Conservation (phyloP, 768 basidiomycete genomes). For the Tricholoma sp. region DNA sequence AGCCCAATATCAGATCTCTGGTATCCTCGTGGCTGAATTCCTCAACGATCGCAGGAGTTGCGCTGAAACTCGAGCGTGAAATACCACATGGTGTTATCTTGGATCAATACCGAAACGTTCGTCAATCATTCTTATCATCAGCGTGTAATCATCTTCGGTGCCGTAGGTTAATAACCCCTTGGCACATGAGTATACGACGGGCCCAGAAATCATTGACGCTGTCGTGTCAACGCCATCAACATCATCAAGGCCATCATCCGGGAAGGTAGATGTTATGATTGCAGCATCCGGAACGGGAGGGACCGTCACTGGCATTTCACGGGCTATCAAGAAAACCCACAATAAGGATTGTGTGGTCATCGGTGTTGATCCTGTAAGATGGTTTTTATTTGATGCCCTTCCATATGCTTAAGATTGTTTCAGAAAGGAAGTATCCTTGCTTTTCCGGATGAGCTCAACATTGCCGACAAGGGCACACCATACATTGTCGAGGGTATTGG, state of each 20-base stretch:
- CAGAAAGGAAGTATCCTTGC: slow-evolving; percentile 90
- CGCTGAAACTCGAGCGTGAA: slow-evolving; percentile 64
- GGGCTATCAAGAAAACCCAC: slow-evolving; percentile 73
- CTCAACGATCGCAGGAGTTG: slow-evolving; percentile 85
- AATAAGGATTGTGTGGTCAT: slow-evolving; percentile 71
- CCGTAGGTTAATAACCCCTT: slow-evolving; percentile 74
- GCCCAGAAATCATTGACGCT: slow-evolving; percentile 85
- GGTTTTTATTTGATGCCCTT: background rate
- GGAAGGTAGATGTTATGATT: slow-evolving; percentile 75
- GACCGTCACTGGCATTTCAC: slow-evolving; percentile 83
- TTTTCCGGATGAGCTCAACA: slow-evolving; percentile 59
- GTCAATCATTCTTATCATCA: slow-evolving; percentile 17
- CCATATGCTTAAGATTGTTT: slow-evolving; percentile 7
- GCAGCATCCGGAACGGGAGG: slow-evolving; percentile 94
- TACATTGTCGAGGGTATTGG: slow-evolving; percentile 97
- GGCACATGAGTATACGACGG: slow-evolving; percentile 88
- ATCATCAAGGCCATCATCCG: slow-evolving; percentile 50
- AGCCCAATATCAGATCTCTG: slow-evolving; percentile 26
- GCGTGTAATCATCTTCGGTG: slow-evolving; percentile 7
- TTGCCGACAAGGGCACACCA: slow-evolving; percentile 36
- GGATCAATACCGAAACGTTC: slow-evolving; percentile 82
- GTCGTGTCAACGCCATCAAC: slow-evolving; percentile 63
- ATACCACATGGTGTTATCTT: slow-evolving; percentile 87
- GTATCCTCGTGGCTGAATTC: slow-evolving; percentile 78
- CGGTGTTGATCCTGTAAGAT: slow-evolving; percentile 84